Conservation (phyloP, 2,329 filamentous ascomycete genomes). For the Paracamarosporium sp. region DNA sequence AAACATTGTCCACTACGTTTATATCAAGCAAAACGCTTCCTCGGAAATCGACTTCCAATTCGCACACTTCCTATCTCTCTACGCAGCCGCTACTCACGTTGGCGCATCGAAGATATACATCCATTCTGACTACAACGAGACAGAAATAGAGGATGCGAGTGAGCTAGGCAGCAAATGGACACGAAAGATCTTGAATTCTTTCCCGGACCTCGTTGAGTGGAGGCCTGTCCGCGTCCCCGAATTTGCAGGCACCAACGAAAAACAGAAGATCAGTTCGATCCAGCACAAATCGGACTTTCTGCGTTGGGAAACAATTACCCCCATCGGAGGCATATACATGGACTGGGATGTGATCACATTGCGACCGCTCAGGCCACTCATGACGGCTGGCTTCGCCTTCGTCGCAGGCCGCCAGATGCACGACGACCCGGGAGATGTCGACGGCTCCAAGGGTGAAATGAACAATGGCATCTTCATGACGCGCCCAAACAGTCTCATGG, state of each 20-base stretch:
- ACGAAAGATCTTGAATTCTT: slow-evolving; percentile 22
- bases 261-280: slow-evolving; percentile 15
- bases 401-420: slow-evolving; percentile 23
- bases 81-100: slow-evolving; percentile 21
- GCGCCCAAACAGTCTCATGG: slow-evolving; percentile 21
- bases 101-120: slow-evolving; percentile 25
- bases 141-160: slow-evolving; percentile 17
- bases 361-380: slow-evolving; percentile 14
- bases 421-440: slow-evolving; percentile 27
- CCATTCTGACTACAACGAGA: slow-evolving; percentile 27
- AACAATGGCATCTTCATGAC: slow-evolving; percentile 29
- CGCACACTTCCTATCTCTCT: slow-evolving; percentile 20
- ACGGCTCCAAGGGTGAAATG: slow-evolving; percentile 23
- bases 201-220: slow-evolving; percentile 18
- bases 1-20: slow-evolving; percentile 26
- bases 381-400: slow-evolving; percentile 19
- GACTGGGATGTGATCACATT: slow-evolving; percentile 26
- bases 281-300: slow-evolving; percentile 31
- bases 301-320: slow-evolving; percentile 21
- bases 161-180: slow-evolving; percentile 20
- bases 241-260: slow-evolving; percentile 16
- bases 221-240: slow-evolving; percentile 15
- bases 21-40: slow-evolving; percentile 20
- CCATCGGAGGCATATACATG: slow-evolving; percentile 24
- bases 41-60: slow-evolving; percentile 18